Percentiles rank a stretch among this genome's conserved stretches.
phyloP scores from a whole-genome alignment of 805 yeast species.

The Candida quercuum region DNA sequence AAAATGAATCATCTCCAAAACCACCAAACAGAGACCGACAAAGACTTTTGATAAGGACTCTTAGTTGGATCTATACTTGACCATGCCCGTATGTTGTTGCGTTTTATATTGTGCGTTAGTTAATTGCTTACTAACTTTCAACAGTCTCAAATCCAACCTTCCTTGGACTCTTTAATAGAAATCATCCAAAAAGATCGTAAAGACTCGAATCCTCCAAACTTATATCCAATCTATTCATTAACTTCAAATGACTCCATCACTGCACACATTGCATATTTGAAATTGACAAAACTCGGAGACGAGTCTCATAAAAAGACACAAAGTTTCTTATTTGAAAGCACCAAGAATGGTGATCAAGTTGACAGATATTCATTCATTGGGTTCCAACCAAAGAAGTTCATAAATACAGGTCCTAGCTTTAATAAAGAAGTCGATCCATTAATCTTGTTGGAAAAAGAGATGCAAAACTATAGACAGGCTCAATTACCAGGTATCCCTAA shows the following conservation, averaged over 20 bases:
- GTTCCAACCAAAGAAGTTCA: constrained; percentile 71
- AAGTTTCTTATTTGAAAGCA: constrained; percentile 84
- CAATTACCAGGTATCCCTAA: constrained; percentile 78
- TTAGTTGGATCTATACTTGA: too few relatives aligned
- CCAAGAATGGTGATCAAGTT: constrained; percentile 81
- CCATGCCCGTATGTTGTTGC: too few relatives aligned
- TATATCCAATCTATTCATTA: constrained; percentile 76
- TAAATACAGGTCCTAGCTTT: constrained; percentile 72
- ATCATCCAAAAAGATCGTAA: constrained; percentile 34
- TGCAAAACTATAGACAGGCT: constrained; percentile 60
- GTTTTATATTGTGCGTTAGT: too few relatives aligned
- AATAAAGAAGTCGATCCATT: constrained; percentile 71
- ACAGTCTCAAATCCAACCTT: constrained; percentile 41
- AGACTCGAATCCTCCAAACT: constrained; percentile 42
- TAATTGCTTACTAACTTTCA: neutral
- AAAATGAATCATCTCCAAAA: neutral
- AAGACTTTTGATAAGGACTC: too few relatives aligned
- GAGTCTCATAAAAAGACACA: constrained; percentile 45
- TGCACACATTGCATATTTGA: constrained; percentile 87
- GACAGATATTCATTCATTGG: constrained; percentile 93
- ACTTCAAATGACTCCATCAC: constrained; percentile 75
- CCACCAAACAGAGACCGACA: too few relatives aligned
- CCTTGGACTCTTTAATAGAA: constrained; percentile 37
- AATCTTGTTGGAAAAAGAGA: constrained; percentile 64
- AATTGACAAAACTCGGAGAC: constrained; percentile 58